Evolutionary conservation across 495 filamentous ascomycete genomes (phyloP).

Genomic region (Cercophora scortea): DNA sequence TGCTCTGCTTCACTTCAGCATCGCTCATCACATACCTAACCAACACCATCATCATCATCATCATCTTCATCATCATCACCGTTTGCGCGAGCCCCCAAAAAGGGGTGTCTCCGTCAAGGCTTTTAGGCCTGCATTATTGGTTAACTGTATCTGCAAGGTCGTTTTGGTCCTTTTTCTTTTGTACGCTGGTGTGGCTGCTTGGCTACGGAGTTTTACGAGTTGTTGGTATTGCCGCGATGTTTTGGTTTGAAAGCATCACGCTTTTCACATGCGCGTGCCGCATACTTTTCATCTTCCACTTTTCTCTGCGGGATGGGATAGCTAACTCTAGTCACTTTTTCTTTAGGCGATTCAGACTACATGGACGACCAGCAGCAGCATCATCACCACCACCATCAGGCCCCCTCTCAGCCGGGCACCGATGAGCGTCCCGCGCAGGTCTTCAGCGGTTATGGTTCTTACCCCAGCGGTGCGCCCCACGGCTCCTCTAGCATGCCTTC

Average conservation of each 20-base stretch:
- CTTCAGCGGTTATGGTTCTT: slow-evolving; percentile 58
- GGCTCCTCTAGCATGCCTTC: slow-evolving; percentile 61
- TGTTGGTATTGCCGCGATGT: slow-evolving; percentile 16
- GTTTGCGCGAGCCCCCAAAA: slow-evolving; percentile 6
- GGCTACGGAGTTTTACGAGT: slow-evolving; percentile 17
- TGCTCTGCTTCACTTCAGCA: slow-evolving; percentile 19
- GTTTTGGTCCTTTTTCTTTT: slow-evolving; percentile 5
- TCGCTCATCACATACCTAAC: slow-evolving; percentile 31
- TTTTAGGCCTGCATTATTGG: slow-evolving; percentile 3
- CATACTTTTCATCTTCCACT: not conserved
- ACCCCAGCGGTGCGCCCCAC: slow-evolving; percentile 52
- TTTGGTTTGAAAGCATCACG: slow-evolving; percentile 24
- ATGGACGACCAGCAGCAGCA: slow-evolving; percentile 47
- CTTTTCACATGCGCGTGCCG: slow-evolving; percentile 17
- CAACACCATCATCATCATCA: slow-evolving; percentile 22
- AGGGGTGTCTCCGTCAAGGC: not conserved
- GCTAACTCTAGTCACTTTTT: slow-evolving; percentile 20
- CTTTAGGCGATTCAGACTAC: slow-evolving; percentile 48
- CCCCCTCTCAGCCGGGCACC: slow-evolving; percentile 34
- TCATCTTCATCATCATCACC: not conserved
- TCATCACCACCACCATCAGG: slow-evolving; percentile 51
- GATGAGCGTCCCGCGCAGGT: slow-evolving; percentile 70
- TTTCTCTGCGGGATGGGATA: not conserved
- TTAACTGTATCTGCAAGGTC: slow-evolving; percentile 12
- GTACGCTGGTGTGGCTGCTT: slow-evolving; percentile 13